Conservation (phyloP, 108 stramenopile genomes). For the Stephanodiscus triporus region DNA sequence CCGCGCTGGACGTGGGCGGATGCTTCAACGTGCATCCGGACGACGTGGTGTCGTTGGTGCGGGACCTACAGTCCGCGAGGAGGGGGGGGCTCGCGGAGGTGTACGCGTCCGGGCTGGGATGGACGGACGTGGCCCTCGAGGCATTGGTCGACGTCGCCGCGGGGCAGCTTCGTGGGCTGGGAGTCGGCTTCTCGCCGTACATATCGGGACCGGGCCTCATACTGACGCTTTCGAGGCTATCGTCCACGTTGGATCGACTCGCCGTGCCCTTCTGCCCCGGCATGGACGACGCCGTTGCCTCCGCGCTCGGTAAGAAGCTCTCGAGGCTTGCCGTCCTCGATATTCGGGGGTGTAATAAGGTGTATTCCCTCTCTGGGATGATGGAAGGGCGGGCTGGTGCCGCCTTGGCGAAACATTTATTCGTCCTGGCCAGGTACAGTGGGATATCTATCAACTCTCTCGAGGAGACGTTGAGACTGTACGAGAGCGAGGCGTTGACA, state of each 20-base stretch:
- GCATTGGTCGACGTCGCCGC: constrained; percentile 43
- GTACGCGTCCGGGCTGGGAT: constrained; percentile 75
- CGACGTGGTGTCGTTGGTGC: constrained; percentile 48
- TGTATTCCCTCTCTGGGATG: constrained; percentile 69
- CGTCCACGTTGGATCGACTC: constrained; percentile 50
- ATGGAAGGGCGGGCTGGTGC: constrained; percentile 74
- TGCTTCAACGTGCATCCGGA: constrained; percentile 64
- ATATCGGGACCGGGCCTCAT: constrained; percentile 61
- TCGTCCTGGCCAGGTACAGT: constrained; percentile 78
- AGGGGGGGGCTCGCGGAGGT: constrained; percentile 51
- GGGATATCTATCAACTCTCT: constrained; percentile 57
- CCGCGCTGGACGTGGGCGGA: constrained; percentile 71
- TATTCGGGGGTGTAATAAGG: constrained; percentile 70
- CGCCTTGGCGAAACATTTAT: constrained; percentile 35
- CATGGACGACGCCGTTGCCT: constrained; percentile 72
- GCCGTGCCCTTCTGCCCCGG: constrained; percentile 77
- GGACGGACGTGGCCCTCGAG: constrained; percentile 66
- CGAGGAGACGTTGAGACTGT: constrained; percentile 74
- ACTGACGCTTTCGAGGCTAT: constrained; percentile 39
- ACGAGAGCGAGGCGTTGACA: constrained; percentile 46
- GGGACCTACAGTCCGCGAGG: constrained; percentile 29
- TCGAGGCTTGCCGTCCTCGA: constrained; percentile 63
- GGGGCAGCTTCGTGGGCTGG: constrained; percentile 54
- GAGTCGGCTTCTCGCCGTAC: constrained; percentile 64
- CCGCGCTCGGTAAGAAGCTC: constrained; percentile 67